Evolutionary conservation across 352 stramenopile species (phyloP).

Genomic region (Globisporangium recalcitrans): DNA sequence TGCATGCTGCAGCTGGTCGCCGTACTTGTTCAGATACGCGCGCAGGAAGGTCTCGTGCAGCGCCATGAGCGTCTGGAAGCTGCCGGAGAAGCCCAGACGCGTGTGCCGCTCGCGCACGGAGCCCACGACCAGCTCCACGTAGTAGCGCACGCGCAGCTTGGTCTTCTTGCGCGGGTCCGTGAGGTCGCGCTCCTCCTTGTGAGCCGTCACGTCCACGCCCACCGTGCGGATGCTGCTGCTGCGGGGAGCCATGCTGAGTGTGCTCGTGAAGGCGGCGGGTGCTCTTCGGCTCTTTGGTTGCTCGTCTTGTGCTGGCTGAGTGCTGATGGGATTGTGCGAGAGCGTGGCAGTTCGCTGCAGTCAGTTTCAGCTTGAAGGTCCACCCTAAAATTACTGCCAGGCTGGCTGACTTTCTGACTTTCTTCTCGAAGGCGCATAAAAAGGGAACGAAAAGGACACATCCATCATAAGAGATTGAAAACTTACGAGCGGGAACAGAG

Average conservation of each 20-base stretch:
- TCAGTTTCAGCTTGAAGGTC: too few species aligned
- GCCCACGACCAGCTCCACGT: conserved; percentile 63
- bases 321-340: too few species aligned
- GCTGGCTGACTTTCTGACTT: too few species aligned
- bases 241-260: conserved; percentile 1
- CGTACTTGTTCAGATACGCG: conserved; percentile 35
- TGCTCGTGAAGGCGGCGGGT: too few species aligned
- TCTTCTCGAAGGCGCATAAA: too few species aligned
- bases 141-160: conserved; percentile 59
- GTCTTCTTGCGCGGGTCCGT: conserved; percentile 39
- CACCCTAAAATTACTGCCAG: too few species aligned
- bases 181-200: conserved; percentile 59
- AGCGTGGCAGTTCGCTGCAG: too few species aligned
- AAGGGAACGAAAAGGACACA: too few species aligned
- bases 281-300: too few species aligned
- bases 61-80: conserved; percentile 51
- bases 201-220: conserved; percentile 53
- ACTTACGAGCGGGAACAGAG: too few species aligned
- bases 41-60: conserved; percentile 44
- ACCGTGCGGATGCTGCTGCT: conserved; percentile 23
- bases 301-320: too few species aligned
- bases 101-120: conserved; percentile 44
- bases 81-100: conserved; percentile 56
- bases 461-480: too few species aligned
- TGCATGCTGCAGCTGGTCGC: conserved; percentile 8